Percentiles rank a stretch among this genome's conserved stretches.
phyloP scores from a whole-genome alignment of 2,329 filamentous ascomycete species.

The Colletotrichum sp. region DNA sequence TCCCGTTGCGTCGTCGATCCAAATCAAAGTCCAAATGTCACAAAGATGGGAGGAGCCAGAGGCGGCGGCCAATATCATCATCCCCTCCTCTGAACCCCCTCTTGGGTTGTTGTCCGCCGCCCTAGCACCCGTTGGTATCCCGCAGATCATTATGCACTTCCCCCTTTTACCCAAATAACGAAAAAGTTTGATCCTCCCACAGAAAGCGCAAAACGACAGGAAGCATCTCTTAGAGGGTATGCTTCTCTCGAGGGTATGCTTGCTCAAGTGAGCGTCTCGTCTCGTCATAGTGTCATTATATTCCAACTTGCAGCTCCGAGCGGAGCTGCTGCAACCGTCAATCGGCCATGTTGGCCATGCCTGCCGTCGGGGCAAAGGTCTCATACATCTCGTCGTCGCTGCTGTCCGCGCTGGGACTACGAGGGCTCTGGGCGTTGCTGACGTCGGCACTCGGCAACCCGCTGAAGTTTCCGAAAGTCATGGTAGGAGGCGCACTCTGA shows the following conservation, averaged over 20 bases:
- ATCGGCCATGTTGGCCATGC: slow-evolving; percentile 34
- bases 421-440: slow-evolving; percentile 57
- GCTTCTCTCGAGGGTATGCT: background rate
- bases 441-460: slow-evolving; percentile 52
- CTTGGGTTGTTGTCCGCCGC: background rate
- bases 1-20: slow-evolving; percentile 6
- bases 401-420: slow-evolving; percentile 52
- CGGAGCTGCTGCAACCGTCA: background rate
- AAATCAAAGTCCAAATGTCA: slow-evolving; percentile 10
- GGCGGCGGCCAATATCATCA: background rate
- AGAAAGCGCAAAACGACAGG: background rate
- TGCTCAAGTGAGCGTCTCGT: background rate
- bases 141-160: slow-evolving; percentile 10
- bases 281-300: slow-evolving; percentile 1
- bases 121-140: slow-evolving; percentile 4
- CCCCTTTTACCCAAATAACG: background rate
- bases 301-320: background rate
- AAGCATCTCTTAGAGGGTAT: background rate
- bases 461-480: slow-evolving; percentile 40
- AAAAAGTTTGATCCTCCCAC: background rate
- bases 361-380: slow-evolving; percentile 39
- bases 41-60: background rate
- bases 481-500: slow-evolving; percentile 5
- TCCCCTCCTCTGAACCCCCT: background rate
- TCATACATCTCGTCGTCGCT: slow-evolving; percentile 65